Base-by-base conservation (phyloP, 139 green algal genomes). In the Chlamydomonas asymmetrica region DNA sequence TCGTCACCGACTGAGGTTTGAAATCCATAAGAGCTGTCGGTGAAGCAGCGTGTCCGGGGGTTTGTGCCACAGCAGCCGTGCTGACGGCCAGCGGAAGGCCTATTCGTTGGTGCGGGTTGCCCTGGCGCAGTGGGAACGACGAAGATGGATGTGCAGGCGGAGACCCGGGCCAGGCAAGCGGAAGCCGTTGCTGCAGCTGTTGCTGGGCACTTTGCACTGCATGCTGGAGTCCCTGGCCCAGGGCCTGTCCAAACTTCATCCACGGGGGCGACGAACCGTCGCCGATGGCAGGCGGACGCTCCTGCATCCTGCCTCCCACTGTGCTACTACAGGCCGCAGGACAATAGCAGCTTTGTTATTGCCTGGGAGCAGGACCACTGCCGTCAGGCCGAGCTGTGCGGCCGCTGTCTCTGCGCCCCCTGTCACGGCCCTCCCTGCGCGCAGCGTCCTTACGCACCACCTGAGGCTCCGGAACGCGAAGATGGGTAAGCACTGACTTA, bases 381-480 rank as follows among this genome's bases (percentile, higher is more conserved):
- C 5, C 32, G 68, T 57, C 5, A 77, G 59, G 71, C 62, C 5
- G 71, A 49, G 8, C 59, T 77, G 71, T 63, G 69, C 34, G 71
- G n/a, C n/a, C n/a, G n/a, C n/a, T n/a, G n/a, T n/a, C n/a, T n/a
- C n/a, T n/a, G n/a, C n/a, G n/a, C n/a, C n/a, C n/a, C n/a, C n/a
- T n/a, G n/a, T n/a, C n/a, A n/a, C n/a, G n/a, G n/a, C n/a, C 71
- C 25, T 63, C 61, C 31, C 62, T 70, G 41, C 71, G 71, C 41
- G 69, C 41, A 32, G 62, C 68, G 25, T 77, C 71, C 3, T 29
- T 34, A 2, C 68, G 45, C 2, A 77, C 71, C 18, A 41, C 59
- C 41, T 52, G 65, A 4, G 71, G 71, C 34, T 77, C 71, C 2
- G 71, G 32, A 23, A 69, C 41, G 31, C 41, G n/a, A n/a, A n/a